phyloP scores from a whole-genome alignment of 345 rosid species.

The Salix dunnii region DNA sequence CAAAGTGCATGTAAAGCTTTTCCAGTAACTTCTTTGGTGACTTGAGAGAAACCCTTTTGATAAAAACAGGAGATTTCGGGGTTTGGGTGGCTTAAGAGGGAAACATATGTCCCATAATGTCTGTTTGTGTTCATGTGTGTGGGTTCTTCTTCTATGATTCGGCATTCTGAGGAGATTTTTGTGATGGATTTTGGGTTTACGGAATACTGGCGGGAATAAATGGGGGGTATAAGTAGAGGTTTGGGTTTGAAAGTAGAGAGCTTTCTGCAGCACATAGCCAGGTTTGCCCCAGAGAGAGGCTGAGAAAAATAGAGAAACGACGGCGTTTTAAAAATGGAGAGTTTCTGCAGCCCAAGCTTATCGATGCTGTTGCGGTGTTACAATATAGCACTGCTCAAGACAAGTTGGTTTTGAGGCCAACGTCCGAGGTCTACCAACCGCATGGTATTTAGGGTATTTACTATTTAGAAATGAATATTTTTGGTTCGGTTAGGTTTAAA shows the following conservation, averaged over 20 bases:
- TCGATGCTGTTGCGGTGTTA: not conserved
- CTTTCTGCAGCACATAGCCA: constrained; percentile 24
- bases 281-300: constrained; percentile 6
- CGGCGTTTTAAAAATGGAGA: not conserved
- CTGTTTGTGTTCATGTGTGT: not conserved
- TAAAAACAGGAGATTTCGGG: constrained; percentile 57
- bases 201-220: constrained; percentile 22
- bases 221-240: not conserved
- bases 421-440: no score
- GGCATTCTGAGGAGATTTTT: constrained; percentile 30
- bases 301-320: not conserved
- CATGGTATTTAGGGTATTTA: no score
- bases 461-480: no score
- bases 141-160: constrained; percentile 9
- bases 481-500: no score
- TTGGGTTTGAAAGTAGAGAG: constrained; percentile 17
- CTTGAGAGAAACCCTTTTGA: constrained; percentile 74
- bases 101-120: constrained; percentile 21
- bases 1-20: constrained; percentile 75
- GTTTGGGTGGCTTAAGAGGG: constrained; percentile 54
- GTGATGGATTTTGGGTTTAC: constrained; percentile 30
- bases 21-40: constrained; percentile 47
- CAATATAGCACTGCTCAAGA: no score
- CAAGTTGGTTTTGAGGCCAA: no score
- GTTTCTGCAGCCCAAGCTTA: not conserved